Percentiles rank a stretch among this genome's conserved stretches.
Conservation (phyloP, 1,284 basidiomycete species). For the Cerioporus squamosus region DNA sequence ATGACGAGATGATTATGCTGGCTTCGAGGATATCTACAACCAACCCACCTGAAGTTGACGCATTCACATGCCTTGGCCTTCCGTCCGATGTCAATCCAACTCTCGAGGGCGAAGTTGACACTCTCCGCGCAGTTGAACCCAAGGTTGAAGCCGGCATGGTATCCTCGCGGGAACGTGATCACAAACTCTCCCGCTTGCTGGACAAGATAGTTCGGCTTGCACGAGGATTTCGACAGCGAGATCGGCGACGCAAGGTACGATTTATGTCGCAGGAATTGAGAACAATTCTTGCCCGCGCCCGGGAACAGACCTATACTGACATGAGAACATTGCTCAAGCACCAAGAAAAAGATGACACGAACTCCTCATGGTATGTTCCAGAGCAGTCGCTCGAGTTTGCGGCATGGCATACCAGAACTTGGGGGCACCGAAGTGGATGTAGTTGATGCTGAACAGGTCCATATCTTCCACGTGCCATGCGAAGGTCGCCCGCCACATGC, state of each 20-base stretch:
- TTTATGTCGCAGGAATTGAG: conserved; percentile 96
- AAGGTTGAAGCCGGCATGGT: conserved; percentile 97
- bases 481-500: conserved; percentile 99
- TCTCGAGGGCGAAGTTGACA: conserved; percentile 96
- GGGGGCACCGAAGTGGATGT: conserved; percentile 98
- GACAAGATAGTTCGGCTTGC: conserved; percentile 87
- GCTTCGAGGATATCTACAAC: too few species aligned
- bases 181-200: conserved; percentile 95
- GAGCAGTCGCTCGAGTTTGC: conserved; percentile 76
- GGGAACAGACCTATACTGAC: conserved; percentile 79
- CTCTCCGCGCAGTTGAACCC: conserved; percentile 98
- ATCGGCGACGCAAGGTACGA: conserved; percentile 93
- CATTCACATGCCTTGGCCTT: conserved; percentile 86
- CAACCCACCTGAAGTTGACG: conserved; percentile 75
- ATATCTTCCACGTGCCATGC: conserved; percentile 99
- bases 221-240: conserved; percentile 79
- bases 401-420: conserved; percentile 98
- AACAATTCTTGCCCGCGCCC: conserved; percentile 81
- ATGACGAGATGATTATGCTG: background rate
- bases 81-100: conserved; percentile 90
- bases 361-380: conserved; percentile 87
- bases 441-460: conserved; percentile 99
- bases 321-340: background rate
- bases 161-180: conserved; percentile 93
- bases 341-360: conserved; percentile 23